These are phyloP conservation scores for Botrytis cinerea DNA, from an alignment of 2,329 filamentous ascomycete genomes.

Conservation along the genomic window DNA sequence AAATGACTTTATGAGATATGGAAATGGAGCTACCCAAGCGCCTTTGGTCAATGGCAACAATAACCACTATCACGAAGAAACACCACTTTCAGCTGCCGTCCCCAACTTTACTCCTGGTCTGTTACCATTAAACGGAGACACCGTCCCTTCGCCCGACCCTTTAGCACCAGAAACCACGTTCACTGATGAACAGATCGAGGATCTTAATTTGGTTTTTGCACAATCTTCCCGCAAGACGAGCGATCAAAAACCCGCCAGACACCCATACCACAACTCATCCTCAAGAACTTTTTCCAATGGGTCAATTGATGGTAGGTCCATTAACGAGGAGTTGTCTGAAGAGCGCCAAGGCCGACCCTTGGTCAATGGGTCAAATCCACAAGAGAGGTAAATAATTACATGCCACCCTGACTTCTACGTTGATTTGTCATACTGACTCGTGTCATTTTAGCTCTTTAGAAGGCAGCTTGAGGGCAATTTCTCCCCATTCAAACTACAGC, in stretches of 20 bases:
- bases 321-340: conserved; percentile 50
- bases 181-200: conserved; percentile 53
- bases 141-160: conserved; percentile 29
- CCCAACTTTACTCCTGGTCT: conserved; percentile 54
- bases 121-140: conserved; percentile 27
- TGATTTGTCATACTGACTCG: background rate
- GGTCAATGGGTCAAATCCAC: conserved; percentile 44
- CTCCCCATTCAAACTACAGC: conserved; percentile 28
- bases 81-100: conserved; percentile 62
- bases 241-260: conserved; percentile 41
- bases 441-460: conserved; percentile 36
- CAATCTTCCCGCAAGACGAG: conserved; percentile 43
- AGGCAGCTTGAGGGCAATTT: conserved; percentile 32
- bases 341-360: conserved; percentile 43
- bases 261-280: conserved; percentile 45
- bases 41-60: conserved; percentile 45
- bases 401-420: background rate
- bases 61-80: conserved; percentile 46
- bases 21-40: conserved; percentile 30
- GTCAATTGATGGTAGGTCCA: conserved; percentile 54
- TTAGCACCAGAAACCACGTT: conserved; percentile 47
- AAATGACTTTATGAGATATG: conserved; percentile 36
- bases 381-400: conserved; percentile 42
- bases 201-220: conserved; percentile 53
- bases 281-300: conserved; percentile 57